A percentile compares a stretch with the other conserved stretches of the same genome.
These are phyloP conservation scores for Saccharomyces hybrid DNA, from an alignment of 1,139 yeast genomes.

Conservation along the genomic window DNA sequence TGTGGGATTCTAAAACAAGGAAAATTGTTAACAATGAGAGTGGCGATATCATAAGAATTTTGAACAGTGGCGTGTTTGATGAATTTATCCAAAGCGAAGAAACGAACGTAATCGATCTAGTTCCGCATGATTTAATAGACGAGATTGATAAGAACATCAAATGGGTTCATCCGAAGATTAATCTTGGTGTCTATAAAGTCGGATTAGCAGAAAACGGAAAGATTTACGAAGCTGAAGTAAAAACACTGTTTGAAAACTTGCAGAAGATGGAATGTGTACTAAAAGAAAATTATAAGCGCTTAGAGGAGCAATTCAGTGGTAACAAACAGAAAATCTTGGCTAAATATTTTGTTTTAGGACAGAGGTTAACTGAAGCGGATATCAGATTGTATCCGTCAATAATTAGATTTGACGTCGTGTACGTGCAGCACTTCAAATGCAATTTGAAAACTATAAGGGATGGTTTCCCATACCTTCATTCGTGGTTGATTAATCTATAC, in stretches of 20 bases:
- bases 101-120: constrained; percentile 6
- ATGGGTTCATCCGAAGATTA: constrained; percentile 9
- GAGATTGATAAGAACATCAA: constrained; percentile 5
- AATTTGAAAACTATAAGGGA: constrained; percentile 59
- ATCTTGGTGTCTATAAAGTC: constrained; percentile 9
- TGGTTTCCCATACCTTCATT: constrained; percentile 65
- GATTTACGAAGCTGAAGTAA: constrained; percentile 6
- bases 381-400: constrained; percentile 47
- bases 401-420: constrained; percentile 64
- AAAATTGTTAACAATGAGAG: constrained; percentile 13
- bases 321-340: constrained; percentile 16
- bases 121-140: constrained; percentile 7
- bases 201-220: constrained; percentile 6
- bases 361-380: constrained; percentile 75
- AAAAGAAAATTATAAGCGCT: constrained; percentile 1
- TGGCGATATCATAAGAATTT: constrained; percentile 10
- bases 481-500: constrained; percentile 72
- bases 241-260: constrained; percentile 4
- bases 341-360: constrained; percentile 40
- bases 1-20: constrained; percentile 11
- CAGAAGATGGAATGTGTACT: constrained; percentile 7
- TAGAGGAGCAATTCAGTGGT: constrained; percentile 1
- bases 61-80: constrained; percentile 8
- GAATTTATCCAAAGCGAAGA: constrained; percentile 5
- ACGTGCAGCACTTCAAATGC: constrained; percentile 86